A percentile compares a stretch with the other conserved stretches of the same genome.
Evolutionary conservation across 768 basidiomycete species (phyloP).

Genomic region (Postia placenta): DNA sequence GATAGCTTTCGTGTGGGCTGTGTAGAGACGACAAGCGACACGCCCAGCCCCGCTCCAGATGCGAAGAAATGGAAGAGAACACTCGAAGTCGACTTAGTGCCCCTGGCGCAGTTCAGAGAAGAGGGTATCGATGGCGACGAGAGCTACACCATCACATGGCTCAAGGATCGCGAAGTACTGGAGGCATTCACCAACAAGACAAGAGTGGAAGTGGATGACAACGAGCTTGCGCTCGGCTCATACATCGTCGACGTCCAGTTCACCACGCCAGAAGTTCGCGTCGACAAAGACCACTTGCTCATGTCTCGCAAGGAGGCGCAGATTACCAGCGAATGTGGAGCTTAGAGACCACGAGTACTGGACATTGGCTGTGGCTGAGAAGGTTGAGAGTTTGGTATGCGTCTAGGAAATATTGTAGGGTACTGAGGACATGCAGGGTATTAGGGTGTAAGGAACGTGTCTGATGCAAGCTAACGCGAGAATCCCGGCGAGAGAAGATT

Average conservation of each 20-base stretch:
- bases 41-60: too few relatives aligned
- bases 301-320: constrained; percentile 7
- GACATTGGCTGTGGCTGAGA: not conserved
- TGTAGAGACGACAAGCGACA: constrained; percentile 4
- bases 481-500: not conserved
- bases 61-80: constrained; percentile 22
- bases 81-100: constrained; percentile 47
- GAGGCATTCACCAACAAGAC: constrained; percentile 46
- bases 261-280: constrained; percentile 49
- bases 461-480: not conserved
- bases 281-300: constrained; percentile 35
- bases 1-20: constrained; percentile 45
- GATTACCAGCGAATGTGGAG: constrained; percentile 5
- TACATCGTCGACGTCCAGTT: constrained; percentile 47
- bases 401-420: constrained; percentile 1
- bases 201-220: constrained; percentile 34
- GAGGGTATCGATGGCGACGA: constrained; percentile 30
- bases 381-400: not conserved
- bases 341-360: not conserved
- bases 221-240: constrained; percentile 28
- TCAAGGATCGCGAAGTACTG: constrained; percentile 39
- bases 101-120: constrained; percentile 50
- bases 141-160: constrained; percentile 54
- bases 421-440: constrained; percentile 5
- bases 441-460: not conserved